Conservation (phyloP, 257 asterid species). For the Gentiana dahurica region DNA sequence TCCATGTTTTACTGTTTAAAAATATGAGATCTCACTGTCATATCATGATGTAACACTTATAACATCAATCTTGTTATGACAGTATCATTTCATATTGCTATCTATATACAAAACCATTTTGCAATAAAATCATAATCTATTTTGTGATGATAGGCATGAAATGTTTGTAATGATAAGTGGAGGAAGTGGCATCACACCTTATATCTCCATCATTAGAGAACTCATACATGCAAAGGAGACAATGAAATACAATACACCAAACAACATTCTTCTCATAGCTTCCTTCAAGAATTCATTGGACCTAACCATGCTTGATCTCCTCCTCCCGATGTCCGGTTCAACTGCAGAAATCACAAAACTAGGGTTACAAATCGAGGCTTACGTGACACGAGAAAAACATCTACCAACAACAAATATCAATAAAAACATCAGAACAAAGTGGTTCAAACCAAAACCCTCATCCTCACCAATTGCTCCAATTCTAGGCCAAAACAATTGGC, state of each 20-base stretch:
- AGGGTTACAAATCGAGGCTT: slow-evolving; percentile 47
- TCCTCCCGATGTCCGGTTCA: slow-evolving; percentile 45
- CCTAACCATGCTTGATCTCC: slow-evolving; percentile 52
- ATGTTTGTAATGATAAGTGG: slow-evolving; percentile 71
- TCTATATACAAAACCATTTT: neutral
- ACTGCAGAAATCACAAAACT: slow-evolving; percentile 28
- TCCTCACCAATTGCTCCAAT: slow-evolving; percentile 46
- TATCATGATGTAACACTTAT: too few relatives aligned
- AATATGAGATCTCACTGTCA: too few relatives aligned
- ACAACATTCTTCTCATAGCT: slow-evolving; percentile 41
- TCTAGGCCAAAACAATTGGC: slow-evolving; percentile 53
- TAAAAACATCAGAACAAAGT: slow-evolving; percentile 17
- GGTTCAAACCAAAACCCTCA: slow-evolving; percentile 50
- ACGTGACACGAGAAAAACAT: slow-evolving; percentile 50
- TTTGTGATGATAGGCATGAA: slow-evolving; percentile 39
- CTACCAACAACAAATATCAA: slow-evolving; percentile 17
- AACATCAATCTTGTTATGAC: too few relatives aligned
- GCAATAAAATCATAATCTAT: too few relatives aligned
- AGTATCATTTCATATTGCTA: too few relatives aligned
- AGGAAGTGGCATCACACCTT: slow-evolving; percentile 87
- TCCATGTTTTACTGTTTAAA: too few relatives aligned
- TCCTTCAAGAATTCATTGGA: slow-evolving; percentile 62
- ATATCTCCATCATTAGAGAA: slow-evolving; percentile 68
- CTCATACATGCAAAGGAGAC: slow-evolving; percentile 34
- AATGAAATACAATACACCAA: slow-evolving; percentile 31